phyloP scores from a whole-genome alignment of 352 stramenopile genomes.

The Phytophthora foliorum region DNA sequence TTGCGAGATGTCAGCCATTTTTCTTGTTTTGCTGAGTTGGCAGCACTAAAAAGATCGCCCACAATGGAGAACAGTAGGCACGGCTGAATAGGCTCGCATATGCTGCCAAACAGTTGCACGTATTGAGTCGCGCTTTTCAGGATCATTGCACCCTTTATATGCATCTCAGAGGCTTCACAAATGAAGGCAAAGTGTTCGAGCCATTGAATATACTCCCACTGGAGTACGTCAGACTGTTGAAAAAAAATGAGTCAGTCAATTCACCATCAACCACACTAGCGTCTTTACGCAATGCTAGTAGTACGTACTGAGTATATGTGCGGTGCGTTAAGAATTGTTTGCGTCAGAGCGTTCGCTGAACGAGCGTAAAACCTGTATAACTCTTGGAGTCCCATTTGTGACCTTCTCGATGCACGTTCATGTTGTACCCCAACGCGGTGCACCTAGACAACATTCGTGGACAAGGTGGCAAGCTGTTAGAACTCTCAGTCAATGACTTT shows the following conservation, averaged over 20 bases:
- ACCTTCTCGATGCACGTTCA: conserved; percentile 54
- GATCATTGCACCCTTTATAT: conserved; percentile 47
- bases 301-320: conserved; percentile 43
- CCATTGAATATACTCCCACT: conserved; percentile 70
- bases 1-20: background rate
- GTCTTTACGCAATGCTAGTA: background rate
- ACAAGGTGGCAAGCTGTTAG: conserved; percentile 6
- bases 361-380: conserved; percentile 55
- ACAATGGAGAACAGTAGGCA: conserved; percentile 40
- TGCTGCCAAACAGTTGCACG: conserved; percentile 23
- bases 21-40: conserved; percentile 23
- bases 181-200: conserved; percentile 69
- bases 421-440: conserved; percentile 73
- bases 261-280: background rate
- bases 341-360: conserved; percentile 35
- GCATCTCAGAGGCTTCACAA: conserved; percentile 45
- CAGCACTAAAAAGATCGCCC: conserved; percentile 33
- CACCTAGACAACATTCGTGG: conserved; percentile 35
- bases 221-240: conserved; percentile 48
- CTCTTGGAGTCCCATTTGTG: conserved; percentile 32
- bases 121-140: conserved; percentile 52
- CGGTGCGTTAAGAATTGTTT: conserved; percentile 17
- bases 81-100: conserved; percentile 21
- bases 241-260: conserved; percentile 3
- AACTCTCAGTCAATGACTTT: background rate